These are phyloP conservation scores for Rhodomyrtus psidioides DNA, from an alignment of 441 rosid species.

Conservation along the genomic window DNA sequence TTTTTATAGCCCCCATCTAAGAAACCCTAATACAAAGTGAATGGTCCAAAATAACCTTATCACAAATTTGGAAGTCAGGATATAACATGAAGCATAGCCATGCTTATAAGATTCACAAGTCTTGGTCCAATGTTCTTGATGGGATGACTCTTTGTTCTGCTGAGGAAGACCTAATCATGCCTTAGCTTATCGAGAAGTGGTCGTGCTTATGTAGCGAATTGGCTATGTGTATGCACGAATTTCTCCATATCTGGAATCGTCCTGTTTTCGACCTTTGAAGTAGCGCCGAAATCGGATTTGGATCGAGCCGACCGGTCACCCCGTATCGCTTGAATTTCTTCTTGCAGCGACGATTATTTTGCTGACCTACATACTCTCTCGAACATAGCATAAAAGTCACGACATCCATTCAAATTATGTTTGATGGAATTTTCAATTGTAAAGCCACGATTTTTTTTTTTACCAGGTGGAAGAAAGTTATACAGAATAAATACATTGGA, in stretches of 20 bases:
- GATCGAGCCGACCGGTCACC: neutral
- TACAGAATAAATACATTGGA: too few species aligned
- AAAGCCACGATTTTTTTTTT: neutral
- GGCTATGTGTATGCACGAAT: neutral
- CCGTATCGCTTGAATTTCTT: neutral
- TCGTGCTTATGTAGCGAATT: neutral
- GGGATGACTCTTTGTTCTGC: neutral
- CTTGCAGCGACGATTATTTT: neutral
- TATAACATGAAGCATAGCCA: too few species aligned
- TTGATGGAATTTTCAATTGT: neutral
- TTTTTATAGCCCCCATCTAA: too few species aligned
- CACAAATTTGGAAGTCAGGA: too few species aligned
- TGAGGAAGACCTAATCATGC: neutral
- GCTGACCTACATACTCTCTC: too few species aligned
- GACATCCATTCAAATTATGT: neutral
- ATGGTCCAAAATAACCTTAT: too few species aligned
- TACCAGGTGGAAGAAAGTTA: neutral
- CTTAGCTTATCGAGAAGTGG: neutral
- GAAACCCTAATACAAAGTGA: too few species aligned
- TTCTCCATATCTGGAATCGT: neutral
- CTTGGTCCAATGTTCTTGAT: neutral
- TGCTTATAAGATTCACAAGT: neutral
- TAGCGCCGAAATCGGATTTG: neutral
- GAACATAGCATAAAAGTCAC: neutral
- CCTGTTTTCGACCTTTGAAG: neutral